Evolutionary conservation across 306 rosid species (phyloP).

Genomic region (Calophaca sinica): DNA sequence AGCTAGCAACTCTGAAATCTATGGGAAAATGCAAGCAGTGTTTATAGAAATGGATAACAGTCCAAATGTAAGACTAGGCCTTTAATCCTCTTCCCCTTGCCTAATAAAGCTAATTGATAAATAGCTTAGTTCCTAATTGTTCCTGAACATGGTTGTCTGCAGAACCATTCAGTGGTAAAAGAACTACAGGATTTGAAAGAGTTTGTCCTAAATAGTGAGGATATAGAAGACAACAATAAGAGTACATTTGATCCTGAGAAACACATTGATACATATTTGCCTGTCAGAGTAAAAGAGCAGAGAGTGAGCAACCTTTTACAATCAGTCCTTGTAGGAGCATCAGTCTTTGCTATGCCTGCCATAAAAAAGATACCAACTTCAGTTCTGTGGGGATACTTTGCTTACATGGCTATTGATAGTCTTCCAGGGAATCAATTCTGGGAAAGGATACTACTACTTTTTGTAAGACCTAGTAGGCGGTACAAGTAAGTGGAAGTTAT

Average conservation of each 20-base stretch:
- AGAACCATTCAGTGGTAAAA: conserved; percentile 62
- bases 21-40: conserved; percentile 81
- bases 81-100: not conserved
- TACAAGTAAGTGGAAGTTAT: conserved; percentile 69
- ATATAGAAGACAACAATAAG: conserved; percentile 46
- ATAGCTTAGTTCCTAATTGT: conserved; percentile 2
- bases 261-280: conserved; percentile 78
- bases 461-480: conserved; percentile 68
- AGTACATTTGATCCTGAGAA: conserved; percentile 72
- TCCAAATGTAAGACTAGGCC: conserved; percentile 51
- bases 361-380: conserved; percentile 84
- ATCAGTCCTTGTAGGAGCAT: conserved; percentile 77
- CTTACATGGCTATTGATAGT: conserved; percentile 94
- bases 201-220: conserved; percentile 65
- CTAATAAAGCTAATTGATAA: not conserved
- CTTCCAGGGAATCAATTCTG: conserved; percentile 93
- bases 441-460: conserved; percentile 78
- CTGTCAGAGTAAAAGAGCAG: conserved; percentile 89
- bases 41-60: conserved; percentile 78
- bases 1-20: conserved; percentile 79
- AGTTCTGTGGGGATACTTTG: conserved; percentile 92
- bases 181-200: conserved; percentile 81
- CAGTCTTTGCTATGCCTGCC: conserved; percentile 75
- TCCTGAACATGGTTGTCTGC: conserved; percentile 46
- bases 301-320: conserved; percentile 89